Conservation (phyloP, 2,329 filamentous ascomycete genomes). For the Didymella pomorum region DNA sequence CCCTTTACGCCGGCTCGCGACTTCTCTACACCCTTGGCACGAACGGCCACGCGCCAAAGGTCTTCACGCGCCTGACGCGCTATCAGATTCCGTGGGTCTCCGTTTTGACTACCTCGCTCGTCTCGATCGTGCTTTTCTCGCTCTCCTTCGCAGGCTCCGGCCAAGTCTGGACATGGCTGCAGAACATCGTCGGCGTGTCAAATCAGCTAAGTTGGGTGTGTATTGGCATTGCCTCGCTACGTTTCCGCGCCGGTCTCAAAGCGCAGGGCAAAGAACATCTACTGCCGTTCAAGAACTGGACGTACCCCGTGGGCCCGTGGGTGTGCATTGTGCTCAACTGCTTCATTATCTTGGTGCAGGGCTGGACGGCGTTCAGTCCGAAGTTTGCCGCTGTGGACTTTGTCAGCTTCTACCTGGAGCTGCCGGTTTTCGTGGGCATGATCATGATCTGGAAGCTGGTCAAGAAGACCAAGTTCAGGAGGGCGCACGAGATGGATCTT, state of each 20-base stretch:
- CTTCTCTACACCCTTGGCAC: slow-evolving; percentile 62
- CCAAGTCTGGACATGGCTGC: slow-evolving; percentile 67
- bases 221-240: slow-evolving; percentile 65
- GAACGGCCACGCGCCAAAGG: slow-evolving; percentile 72
- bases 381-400: slow-evolving; percentile 56
- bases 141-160: slow-evolving; percentile 54
- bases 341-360: slow-evolving; percentile 44
- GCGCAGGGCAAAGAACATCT: slow-evolving; percentile 59
- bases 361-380: slow-evolving; percentile 62
- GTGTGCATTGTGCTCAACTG: slow-evolving; percentile 37
- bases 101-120: slow-evolving; percentile 48
- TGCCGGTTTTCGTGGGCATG: slow-evolving; percentile 43
- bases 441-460: slow-evolving; percentile 41
- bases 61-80: slow-evolving; percentile 65
- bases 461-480: slow-evolving; percentile 41
- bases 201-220: slow-evolving; percentile 63
- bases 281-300: slow-evolving; percentile 65
- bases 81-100: slow-evolving; percentile 52
- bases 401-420: slow-evolving; percentile 58
- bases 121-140: slow-evolving; percentile 52
- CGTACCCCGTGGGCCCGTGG: slow-evolving; percentile 62
- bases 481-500: slow-evolving; percentile 39
- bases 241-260: slow-evolving; percentile 58
- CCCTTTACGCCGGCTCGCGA: slow-evolving; percentile 63
- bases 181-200: slow-evolving; percentile 69